phyloP scores from a whole-genome alignment of 73 alveolate genomes.

The Breviolum minutum region DNA sequence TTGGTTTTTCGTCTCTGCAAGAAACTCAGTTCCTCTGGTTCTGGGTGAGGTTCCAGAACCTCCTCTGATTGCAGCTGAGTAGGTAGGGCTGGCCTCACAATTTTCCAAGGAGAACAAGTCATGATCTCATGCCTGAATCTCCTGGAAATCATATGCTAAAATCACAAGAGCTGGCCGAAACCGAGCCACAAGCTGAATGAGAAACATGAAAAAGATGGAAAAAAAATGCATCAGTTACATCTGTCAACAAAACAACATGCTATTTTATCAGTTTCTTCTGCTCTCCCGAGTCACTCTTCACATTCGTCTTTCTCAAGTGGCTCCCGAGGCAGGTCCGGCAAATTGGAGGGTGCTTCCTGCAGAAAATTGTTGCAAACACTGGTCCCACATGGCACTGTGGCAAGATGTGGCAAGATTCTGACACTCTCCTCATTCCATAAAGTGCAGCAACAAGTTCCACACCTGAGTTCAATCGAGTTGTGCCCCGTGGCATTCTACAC shows the following conservation, averaged over 20 bases:
- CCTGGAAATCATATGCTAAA: too few relatives aligned
- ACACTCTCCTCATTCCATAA: not conserved
- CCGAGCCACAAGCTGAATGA: too few relatives aligned
- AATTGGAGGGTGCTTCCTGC: not conserved
- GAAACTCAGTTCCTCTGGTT: slow-evolving; percentile 2
- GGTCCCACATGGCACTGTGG: not conserved
- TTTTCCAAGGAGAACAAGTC: too few relatives aligned
- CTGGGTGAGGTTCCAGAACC: slow-evolving; percentile 35
- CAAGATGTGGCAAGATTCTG: too few relatives aligned
- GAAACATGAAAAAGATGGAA: too few relatives aligned
- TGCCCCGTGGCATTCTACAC: too few relatives aligned
- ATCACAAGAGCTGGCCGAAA: too few relatives aligned
- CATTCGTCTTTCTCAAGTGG: not conserved
- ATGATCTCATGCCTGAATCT: too few relatives aligned
- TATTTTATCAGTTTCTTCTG: too few relatives aligned
- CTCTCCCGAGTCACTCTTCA: not conserved
- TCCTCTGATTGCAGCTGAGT: not conserved
- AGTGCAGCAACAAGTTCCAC: slow-evolving; percentile 11
- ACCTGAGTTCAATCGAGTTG: not conserved
- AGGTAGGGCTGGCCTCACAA: not conserved
- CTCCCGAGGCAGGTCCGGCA: slow-evolving; percentile 26
- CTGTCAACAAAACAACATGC: too few relatives aligned
- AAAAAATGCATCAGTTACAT: too few relatives aligned
- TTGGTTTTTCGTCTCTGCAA: too few relatives aligned
- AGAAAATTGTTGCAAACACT: not conserved